Conservation (phyloP, 2,329 filamentous ascomycete genomes). For the Lasiodiplodia citricola region DNA sequence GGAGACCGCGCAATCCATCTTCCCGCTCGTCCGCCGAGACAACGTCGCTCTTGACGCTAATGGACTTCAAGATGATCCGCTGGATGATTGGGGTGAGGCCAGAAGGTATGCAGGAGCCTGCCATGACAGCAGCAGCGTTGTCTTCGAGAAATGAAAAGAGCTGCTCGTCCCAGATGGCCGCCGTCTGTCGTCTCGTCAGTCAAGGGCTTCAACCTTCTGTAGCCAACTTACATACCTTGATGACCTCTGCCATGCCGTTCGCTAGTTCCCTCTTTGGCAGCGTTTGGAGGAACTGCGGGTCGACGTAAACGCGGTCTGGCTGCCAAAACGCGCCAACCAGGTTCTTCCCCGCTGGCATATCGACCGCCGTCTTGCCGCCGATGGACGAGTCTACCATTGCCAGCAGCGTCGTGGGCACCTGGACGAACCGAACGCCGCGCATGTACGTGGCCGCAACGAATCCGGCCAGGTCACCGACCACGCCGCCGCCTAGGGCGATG, state of each 20-base stretch:
- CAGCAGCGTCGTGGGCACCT: slow-evolving; percentile 92
- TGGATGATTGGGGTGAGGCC: slow-evolving; percentile 59
- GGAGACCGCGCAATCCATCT: slow-evolving; percentile 87
- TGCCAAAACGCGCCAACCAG: slow-evolving; percentile 97
- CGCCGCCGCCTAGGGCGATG: slow-evolving; percentile 91
- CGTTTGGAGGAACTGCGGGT: slow-evolving; percentile 88
- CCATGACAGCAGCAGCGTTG: slow-evolving; percentile 77
- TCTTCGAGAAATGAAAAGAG: slow-evolving; percentile 86
- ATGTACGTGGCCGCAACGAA: slow-evolving; percentile 99
- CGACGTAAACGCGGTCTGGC: slow-evolving; percentile 90
- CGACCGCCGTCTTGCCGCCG: slow-evolving; percentile 97
- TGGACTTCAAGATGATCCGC: slow-evolving; percentile 80
- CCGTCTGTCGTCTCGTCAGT: slow-evolving; percentile 64
- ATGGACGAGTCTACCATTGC: slow-evolving; percentile 99
- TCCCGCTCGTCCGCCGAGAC: slow-evolving; percentile 95
- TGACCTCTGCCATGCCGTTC: slow-evolving; percentile 98
- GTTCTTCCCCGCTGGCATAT: slow-evolving; percentile 95
- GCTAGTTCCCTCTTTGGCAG: slow-evolving; percentile 91
- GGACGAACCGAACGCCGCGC: slow-evolving; percentile 93
- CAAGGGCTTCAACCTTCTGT: slow-evolving; percentile 1
- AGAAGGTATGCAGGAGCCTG: slow-evolving; percentile 67
- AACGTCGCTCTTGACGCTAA: slow-evolving; percentile 88
- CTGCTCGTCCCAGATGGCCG: slow-evolving; percentile 89
- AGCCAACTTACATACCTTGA: slow-evolving; percentile 64
- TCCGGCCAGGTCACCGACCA: slow-evolving; percentile 97